These are phyloP conservation scores for Tricholoma flavovirens DNA, from an alignment of 768 basidiomycete genomes.

Conservation along the genomic window DNA sequence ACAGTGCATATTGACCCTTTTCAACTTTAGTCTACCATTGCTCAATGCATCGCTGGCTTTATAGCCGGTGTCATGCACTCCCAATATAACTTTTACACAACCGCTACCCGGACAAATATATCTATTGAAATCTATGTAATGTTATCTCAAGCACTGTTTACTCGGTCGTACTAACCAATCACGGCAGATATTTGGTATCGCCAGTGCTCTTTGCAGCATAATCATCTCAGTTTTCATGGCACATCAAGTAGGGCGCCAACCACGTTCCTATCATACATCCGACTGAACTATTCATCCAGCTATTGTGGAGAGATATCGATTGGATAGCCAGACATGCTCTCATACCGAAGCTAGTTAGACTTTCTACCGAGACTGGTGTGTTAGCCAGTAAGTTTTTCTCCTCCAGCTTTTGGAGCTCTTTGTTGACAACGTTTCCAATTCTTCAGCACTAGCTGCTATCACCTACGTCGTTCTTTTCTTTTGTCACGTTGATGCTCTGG, in stretches of 20 bases:
- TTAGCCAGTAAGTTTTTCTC: background rate
- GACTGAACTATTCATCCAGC: background rate
- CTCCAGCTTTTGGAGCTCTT: background rate
- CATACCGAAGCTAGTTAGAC: background rate
- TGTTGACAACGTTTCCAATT: background rate
- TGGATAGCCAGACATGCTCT: background rate
- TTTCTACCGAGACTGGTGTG: background rate
- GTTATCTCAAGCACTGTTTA: background rate
- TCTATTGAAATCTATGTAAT: background rate
- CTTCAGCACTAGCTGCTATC: conserved; percentile 1
- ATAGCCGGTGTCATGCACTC: background rate
- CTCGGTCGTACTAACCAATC: background rate
- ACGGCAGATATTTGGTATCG: background rate
- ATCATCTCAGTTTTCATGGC: background rate
- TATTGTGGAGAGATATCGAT: background rate
- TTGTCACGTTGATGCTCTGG: background rate
- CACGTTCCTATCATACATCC: background rate
- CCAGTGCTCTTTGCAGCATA: background rate
- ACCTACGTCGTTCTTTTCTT: conserved; percentile 2
- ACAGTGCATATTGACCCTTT: background rate
- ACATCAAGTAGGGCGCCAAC: background rate
- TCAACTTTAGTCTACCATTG: background rate
- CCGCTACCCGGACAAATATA: background rate
- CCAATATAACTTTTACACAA: background rate
- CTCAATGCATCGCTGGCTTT: background rate